These are phyloP conservation scores for Candida suzukii DNA, from an alignment of 805 yeast genomes.

Conservation along the genomic window DNA sequence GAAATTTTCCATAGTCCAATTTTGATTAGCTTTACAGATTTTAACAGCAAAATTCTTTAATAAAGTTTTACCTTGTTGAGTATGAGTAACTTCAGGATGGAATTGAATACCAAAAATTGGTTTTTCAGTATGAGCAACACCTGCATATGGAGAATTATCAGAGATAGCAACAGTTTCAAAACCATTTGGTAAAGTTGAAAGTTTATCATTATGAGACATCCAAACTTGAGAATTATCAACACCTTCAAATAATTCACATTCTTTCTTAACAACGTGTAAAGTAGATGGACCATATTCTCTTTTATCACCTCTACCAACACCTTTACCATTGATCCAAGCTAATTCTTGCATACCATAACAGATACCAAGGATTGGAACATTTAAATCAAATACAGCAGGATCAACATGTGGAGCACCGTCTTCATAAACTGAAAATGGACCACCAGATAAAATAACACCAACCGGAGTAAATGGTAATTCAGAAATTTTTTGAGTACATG, in stretches of 20 bases:
- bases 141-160: slow-evolving; percentile 93
- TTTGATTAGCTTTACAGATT: slow-evolving; percentile 79
- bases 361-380: slow-evolving; percentile 93
- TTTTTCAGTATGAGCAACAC: slow-evolving; percentile 69
- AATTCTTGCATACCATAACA: slow-evolving; percentile 99
- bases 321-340: slow-evolving; percentile 95
- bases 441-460: slow-evolving; percentile 94
- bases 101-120: slow-evolving; percentile 92
- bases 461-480: slow-evolving; percentile 92
- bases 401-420: slow-evolving; percentile 97
- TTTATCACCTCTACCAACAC: slow-evolving; percentile 92
- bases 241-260: slow-evolving; percentile 72
- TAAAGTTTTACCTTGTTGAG: slow-evolving; percentile 80
- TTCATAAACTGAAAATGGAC: slow-evolving; percentile 96
- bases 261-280: slow-evolving; percentile 67
- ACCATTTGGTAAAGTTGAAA: slow-evolving; percentile 82
- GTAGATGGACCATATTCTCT: slow-evolving; percentile 98
- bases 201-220: slow-evolving; percentile 99
- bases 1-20: slow-evolving; percentile 98
- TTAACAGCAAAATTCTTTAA: slow-evolving; percentile 89
- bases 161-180: slow-evolving; percentile 86
- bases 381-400: slow-evolving; percentile 81
- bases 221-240: slow-evolving; percentile 94
- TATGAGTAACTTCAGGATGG: slow-evolving; percentile 98
- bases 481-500: slow-evolving; percentile 95